A percentile compares a stretch with the other conserved stretches of the same genome.
phyloP scores from a whole-genome alignment of 1,284 basidiomycete genomes.

The Xerocomus nothofagi region DNA sequence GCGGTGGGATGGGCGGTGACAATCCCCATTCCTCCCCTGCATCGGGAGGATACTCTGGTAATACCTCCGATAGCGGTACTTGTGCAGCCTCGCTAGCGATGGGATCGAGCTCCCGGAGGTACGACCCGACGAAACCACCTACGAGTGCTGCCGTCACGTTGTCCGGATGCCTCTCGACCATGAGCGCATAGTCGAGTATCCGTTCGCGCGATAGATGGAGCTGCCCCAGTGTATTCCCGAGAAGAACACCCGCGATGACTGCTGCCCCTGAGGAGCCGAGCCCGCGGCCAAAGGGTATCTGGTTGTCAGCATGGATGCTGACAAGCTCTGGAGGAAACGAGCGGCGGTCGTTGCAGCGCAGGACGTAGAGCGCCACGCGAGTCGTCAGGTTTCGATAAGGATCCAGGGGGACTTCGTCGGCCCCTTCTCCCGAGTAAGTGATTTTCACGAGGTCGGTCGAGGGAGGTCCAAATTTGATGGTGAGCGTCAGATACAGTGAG shows the following conservation, averaged over 20 bases:
- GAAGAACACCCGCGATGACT: conserved; percentile 92
- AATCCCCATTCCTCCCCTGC: conserved; percentile 90
- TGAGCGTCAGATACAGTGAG: conserved; percentile 82
- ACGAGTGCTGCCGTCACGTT: conserved; percentile 98
- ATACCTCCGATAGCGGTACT: conserved; percentile 93
- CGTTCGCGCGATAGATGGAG: conserved; percentile 72
- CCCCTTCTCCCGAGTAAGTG: conserved; percentile 86
- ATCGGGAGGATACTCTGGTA: conserved; percentile 95
- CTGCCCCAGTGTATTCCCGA: conserved; percentile 82
- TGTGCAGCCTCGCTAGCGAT: conserved; percentile 75
- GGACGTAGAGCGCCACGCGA: conserved; percentile 96
- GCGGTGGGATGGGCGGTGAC: conserved; percentile 85
- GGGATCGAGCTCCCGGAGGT: conserved; percentile 88
- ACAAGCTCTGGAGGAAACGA: conserved; percentile 74
- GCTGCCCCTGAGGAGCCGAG: conserved; percentile 97
- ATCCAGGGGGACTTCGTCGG: conserved; percentile 88
- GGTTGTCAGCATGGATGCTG: conserved; percentile 81
- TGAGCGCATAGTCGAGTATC: conserved; percentile 93
- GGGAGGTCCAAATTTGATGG: conserved; percentile 51
- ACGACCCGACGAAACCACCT: conserved; percentile 98
- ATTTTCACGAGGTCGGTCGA: conserved; percentile 58
- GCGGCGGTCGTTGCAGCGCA: conserved; percentile 79
- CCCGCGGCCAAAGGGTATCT: conserved; percentile 97
- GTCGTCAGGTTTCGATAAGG: conserved; percentile 97
- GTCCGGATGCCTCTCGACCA: conserved; percentile 99